Evolutionary conservation across 768 basidiomycete genomes (phyloP), one percentile per base, ranked within the genome.

Genomic region (Kwoniella dendrophila): DNA sequence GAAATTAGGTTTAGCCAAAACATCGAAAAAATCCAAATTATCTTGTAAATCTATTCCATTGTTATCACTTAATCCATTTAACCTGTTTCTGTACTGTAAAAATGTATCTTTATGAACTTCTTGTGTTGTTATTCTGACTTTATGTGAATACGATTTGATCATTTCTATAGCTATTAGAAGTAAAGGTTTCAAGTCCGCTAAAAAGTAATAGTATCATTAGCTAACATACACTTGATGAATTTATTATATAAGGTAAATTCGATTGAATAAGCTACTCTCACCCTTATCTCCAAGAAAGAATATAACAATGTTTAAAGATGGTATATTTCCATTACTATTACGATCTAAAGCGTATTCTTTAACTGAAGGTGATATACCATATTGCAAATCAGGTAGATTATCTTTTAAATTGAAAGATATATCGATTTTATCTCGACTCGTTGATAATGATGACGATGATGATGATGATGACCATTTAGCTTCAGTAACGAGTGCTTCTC

Each of bases 271-370:
- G n/a, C n/a, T n/a, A n/a, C 66, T 72, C 82, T n/a, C 69, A 83
- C 86, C 86, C 67, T 86, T 80, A 64, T 84, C 85, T 16, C 86
- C 86, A 26, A 86, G 86, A 52, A 87, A 84, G 83, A 86, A 85
- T 38, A 87, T 84, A 29, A 86, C 83, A 34, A 87, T 84, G 63
- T 81, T 85, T 75, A 87, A 74, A 2, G 58, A 57, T 4, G 75
- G 75, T 44, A 41, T 43, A 16, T 50, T 22, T 18, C 20, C 33
- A n/a, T 20, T 33, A 8, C 18, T 41, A 26, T 41, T 36, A 14
- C 4, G 26, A 41, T 60, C 59, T 0, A 45, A 20, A 6, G 36
- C 59, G 45, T 52, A 33, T 29, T 60, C 59, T 33, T 27, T 44
- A 3, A 60, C 51, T 3, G 27, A 4, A 10, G 38, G 18, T 16